Conservation (phyloP, 208 protist species). For the Crithidia expoeki region DNA sequence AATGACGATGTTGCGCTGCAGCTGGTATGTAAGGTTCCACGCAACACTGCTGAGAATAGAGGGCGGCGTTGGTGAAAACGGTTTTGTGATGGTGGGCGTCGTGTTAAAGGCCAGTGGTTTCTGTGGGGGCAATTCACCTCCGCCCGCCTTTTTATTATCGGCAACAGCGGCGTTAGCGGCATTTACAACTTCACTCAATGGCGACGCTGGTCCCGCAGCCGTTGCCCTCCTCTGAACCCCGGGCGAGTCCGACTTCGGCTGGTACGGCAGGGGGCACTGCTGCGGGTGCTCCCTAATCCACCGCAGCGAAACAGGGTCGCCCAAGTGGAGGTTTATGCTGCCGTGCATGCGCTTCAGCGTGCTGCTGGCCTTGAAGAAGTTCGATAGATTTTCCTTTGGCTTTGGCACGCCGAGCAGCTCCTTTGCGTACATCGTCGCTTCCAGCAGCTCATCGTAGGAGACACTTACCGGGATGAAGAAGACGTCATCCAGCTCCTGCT, state of each 20-base stretch:
- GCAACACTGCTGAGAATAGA: constrained; percentile 54
- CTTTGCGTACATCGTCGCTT: constrained; percentile 78
- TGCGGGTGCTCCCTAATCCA: constrained; percentile 35
- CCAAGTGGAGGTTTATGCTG: constrained; percentile 81
- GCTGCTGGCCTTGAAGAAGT: constrained; percentile 66
- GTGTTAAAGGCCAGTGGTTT: constrained; percentile 18
- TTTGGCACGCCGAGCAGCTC: constrained; percentile 90
- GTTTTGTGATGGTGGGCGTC: constrained; percentile 17
- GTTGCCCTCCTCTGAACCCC: background rate
- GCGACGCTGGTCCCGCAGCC: background rate
- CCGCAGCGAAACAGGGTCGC: constrained; percentile 76
- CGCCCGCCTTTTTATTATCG: background rate
- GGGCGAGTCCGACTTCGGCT: constrained; percentile 25
- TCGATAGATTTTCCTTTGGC: constrained; percentile 74
- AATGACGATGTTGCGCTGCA: constrained; percentile 78
- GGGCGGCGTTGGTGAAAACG: constrained; percentile 31
- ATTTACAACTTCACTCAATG: background rate
- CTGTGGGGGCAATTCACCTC: background rate
- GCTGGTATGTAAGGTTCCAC: constrained; percentile 64
- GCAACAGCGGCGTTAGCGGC: background rate
- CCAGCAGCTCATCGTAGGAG: constrained; percentile 91
- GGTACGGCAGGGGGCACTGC: constrained; percentile 51
- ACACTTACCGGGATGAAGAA: constrained; percentile 86
- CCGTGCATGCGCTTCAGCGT: constrained; percentile 70
- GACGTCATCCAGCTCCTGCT: constrained; percentile 72